These are phyloP conservation scores for Euphrasia arctica DNA, from an alignment of 305 asterid genomes.

Conservation along the genomic window DNA sequence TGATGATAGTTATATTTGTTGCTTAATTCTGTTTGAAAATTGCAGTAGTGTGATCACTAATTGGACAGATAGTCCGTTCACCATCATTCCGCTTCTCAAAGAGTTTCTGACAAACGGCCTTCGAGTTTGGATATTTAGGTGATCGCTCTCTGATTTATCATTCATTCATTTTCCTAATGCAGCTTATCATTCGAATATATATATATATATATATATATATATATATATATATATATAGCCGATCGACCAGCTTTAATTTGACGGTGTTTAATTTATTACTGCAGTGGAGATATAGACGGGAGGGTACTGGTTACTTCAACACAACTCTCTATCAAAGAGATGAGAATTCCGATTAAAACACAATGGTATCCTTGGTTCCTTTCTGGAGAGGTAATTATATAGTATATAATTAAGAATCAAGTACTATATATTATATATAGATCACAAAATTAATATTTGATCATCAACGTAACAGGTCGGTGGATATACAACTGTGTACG, in stretches of 20 bases:
- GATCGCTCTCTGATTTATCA: neutral
- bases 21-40: constrained; percentile 1
- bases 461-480: constrained; percentile 44
- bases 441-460: neutral
- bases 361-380: constrained; percentile 69
- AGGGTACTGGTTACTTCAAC: constrained; percentile 85
- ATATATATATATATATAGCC: neutral
- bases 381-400: constrained; percentile 44
- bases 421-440: neutral
- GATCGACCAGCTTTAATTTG: neutral
- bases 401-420: neutral
- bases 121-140: constrained; percentile 80
- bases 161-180: too few relatives aligned
- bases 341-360: constrained; percentile 43
- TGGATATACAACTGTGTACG: constrained; percentile 57
- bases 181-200: neutral
- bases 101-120: constrained; percentile 55
- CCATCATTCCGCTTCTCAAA: constrained; percentile 53
- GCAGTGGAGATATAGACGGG: constrained; percentile 82
- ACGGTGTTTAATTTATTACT: constrained; percentile 1
- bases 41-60: constrained; percentile 39
- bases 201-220: too few relatives aligned
- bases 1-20: neutral
- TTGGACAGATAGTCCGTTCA: constrained; percentile 58
- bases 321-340: constrained; percentile 38